Base-by-base conservation (phyloP, 164 flowering plant genomes). In the Vitis rotundifolia region DNA sequence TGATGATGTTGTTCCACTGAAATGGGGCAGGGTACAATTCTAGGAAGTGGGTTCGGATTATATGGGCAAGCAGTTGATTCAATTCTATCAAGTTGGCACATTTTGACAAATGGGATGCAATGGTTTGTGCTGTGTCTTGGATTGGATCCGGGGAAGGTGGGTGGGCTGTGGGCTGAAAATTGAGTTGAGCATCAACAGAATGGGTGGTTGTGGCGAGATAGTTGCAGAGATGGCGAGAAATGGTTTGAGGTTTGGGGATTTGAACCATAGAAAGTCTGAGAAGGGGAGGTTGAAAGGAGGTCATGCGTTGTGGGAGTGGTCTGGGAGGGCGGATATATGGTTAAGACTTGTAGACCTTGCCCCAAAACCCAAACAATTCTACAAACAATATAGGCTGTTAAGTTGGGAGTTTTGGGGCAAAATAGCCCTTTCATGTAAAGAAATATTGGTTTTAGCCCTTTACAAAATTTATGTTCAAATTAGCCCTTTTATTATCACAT, bases 1-100 rank as follows among this genome's bases (percentile, higher is more conserved):
- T 73, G 8, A 83, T 77, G 44, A 90, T 62, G 75, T 67, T 80
- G 78, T 90, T 90, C 85, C 86, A 90, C 31, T 84, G 77, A 76
- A 90, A 84, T 44, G 89, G 59, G 52, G 51, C 31, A 2, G 73
- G 72, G 61, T 71, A 3, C 0, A 53, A 49, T 8, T 77, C 72
- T 9, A 84, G 77, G 6, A 81, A 15, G 29, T 61, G 82, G 72
- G 85, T 76, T 66, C 80, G 70, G 66, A 87, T 72, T 11, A 87
- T 59, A 1, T 69, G 77, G 59, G 85, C 84, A 51, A 82, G 67
- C 2, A 77, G 64, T 71, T 74, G 86, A 63, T 68, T 76, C 47
- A 87, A 57, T 44, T 81, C 70, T 1, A 22, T 56, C 19, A 85
- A 52, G 68, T 58, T 77, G 9, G 75, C 55, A 73, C 84, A 87